phyloP scores from a whole-genome alignment of 352 stramenopile genomes.

The Saprolegnia parasitica region DNA sequence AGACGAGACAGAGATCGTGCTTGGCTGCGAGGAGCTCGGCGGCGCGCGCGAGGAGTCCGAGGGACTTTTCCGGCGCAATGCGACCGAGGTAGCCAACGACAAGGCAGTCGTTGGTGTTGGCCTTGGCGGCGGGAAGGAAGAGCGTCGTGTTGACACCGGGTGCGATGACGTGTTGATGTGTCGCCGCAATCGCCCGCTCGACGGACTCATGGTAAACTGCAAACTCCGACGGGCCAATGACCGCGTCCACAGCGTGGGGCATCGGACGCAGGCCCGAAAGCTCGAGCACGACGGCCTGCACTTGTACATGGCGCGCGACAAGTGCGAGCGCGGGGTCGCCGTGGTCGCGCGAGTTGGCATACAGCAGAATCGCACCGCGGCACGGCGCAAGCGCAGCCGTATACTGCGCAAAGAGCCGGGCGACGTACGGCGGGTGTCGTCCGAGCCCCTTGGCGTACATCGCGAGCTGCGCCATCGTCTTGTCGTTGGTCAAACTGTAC shows the following conservation, averaged over 20 bases:
- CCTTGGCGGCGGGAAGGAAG: neutral
- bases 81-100: constrained; percentile 1
- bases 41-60: neutral
- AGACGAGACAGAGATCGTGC: neutral
- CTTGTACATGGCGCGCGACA: no score
- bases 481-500: neutral
- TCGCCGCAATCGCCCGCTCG: neutral
- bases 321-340: neutral
- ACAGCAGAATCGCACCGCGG: neutral
- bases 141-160: neutral
- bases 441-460: neutral
- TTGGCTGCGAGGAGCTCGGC: neutral
- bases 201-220: neutral
- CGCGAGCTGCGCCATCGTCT: neutral
- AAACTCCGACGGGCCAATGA: neutral
- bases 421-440: no score
- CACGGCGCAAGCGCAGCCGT: neutral
- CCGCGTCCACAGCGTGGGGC: neutral
- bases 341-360: neutral
- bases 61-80: constrained; percentile 1
- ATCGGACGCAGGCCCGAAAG: neutral
- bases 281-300: neutral
- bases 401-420: no score
- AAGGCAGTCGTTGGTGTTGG: neutral
- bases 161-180: neutral